Evolutionary conservation across 1,284 basidiomycete species (phyloP), one percentile per base, ranked within the genome.

Genomic region (Cutaneotrichosporon sp.): DNA sequence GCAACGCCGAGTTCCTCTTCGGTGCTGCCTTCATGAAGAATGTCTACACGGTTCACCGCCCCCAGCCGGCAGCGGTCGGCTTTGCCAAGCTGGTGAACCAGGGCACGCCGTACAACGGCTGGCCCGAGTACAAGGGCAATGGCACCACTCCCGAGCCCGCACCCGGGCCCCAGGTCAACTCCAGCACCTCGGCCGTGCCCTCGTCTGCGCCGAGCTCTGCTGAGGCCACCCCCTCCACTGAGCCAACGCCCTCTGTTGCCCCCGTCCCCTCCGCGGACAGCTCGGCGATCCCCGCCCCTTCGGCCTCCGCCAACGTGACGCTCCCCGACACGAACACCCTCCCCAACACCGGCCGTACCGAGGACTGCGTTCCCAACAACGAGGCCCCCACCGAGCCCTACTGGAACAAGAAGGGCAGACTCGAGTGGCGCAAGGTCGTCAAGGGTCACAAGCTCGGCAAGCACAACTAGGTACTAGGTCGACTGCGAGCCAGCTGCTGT

Each of bases 1-100:
- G 11, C 54, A 16, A 29, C 18, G 13, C 66, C 69, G 4, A 58
- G 29, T 16, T 69, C 69, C 72, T 78, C 52, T 71, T 80, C 8
- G 78, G 78, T 2, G 76, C 74, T 58, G 72, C 75, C 24, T 73
- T 74, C 34, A 53, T 84, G 83, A 97, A 95, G 85, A 95, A 93
- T 71, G 90, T 92, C 0, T 95, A 93, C 80, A 87, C 90, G 0
- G 89, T 92, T 4, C 94, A 88, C 81, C 85, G 89, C 36, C 89
- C 87, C 66, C 78, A 81, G 25, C 90, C 91, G 0, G 78, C 89
- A 0, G 87, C 90, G 2, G 86, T 95, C 54, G 92, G 93, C 0
- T 94, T 95, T 71, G 92, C 92, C 7, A 61, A 81, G 22, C 67
- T 79, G 43, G 27, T 25, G 18, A 22, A 46, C 25, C 13, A 55